Base-by-base conservation (phyloP, 2,329 filamentous ascomycete genomes). In the Colletotrichum neosansevieriae region DNA sequence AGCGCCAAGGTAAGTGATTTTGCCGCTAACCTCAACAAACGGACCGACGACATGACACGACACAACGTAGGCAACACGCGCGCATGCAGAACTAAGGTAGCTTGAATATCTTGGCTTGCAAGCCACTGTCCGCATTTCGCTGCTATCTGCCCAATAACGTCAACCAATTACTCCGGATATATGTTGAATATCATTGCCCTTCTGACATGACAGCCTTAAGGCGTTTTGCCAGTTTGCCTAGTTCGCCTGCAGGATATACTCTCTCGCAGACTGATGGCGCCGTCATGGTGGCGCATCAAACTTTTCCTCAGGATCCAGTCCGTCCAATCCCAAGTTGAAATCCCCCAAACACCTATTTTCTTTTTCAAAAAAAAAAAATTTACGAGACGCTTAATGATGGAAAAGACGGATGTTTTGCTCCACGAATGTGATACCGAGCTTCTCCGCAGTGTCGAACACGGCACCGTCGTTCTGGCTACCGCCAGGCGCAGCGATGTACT, bases 391-490 rank as follows among this genome's bases (percentile, higher is more conserved):
- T 75, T 91, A 98, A 83, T 98, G 95, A 82, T 98, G 95, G 90
- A 98, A 98, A 72, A 98, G 86, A 74, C 96, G 90, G 68, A 92
- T 91, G 78, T 92, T 94, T 86, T 99, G 96, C 86, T 99, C 94
- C 42, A 98, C 92, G 81, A 98, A 98, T 50, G 92, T 94, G 75
- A 98, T 97, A 63, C 91, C 92, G 72, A 97, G 85, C 84, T 95
- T 94, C 85, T 97, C 94, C 5, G 94, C 94, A 11, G 94, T 97
- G 78, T 94, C 91, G 74, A 97, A 93, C 51, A 96, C 93, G 57
- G 90, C 87, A 66, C 85, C 81, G 78, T 96, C 93, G 78, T 96
- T 96, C 81, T 96, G 93, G 80, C 92, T 97, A 66, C 96, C 96
- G 58, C 89, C 92, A 10, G 96, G 96, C 44, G 95, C 95, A 62